Conservation (phyloP, 192 early-diverging fungal genomes). For the Haplosporangium gracile region DNA sequence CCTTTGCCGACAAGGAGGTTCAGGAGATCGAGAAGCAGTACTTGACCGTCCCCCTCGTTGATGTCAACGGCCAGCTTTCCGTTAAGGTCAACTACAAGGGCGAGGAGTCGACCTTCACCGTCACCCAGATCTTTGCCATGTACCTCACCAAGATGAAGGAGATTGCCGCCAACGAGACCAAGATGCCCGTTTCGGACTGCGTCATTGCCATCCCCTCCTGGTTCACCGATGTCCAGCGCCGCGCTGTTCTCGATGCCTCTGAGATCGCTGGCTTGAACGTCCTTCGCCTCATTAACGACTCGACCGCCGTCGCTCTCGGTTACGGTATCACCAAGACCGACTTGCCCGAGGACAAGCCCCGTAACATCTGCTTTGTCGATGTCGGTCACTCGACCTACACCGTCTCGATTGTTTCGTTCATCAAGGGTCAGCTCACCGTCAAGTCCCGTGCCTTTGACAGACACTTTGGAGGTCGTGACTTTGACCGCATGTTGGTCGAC, state of each 20-base stretch:
- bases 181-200: slow-evolving; percentile 88
- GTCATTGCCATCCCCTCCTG: slow-evolving; percentile 95
- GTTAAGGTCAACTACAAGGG: slow-evolving; percentile 86
- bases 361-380: slow-evolving; percentile 94
- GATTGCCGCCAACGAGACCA: slow-evolving; percentile 86
- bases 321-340: slow-evolving; percentile 99
- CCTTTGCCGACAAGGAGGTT: slow-evolving; percentile 88
- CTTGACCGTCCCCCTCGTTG: slow-evolving; percentile 85
- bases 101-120: slow-evolving; percentile 83
- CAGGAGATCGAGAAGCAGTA: slow-evolving; percentile 84
- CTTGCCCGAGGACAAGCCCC: slow-evolving; percentile 94
- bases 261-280: slow-evolving; percentile 92
- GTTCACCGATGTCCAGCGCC: slow-evolving; percentile 95
- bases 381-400: slow-evolving; percentile 92
- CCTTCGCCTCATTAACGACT: slow-evolving; percentile 94
- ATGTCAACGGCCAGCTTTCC: slow-evolving; percentile 88
- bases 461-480: slow-evolving; percentile 95
- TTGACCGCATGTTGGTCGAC: slow-evolving; percentile 91
- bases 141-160: slow-evolving; percentile 95
- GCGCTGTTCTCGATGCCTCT: slow-evolving; percentile 88
- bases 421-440: slow-evolving; percentile 96
- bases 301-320: slow-evolving; percentile 92
- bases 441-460: slow-evolving; percentile 93
- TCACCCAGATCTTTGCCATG: slow-evolving; percentile 93
- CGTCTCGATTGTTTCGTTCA: slow-evolving; percentile 90